Evolutionary conservation across 208 protist genomes (phyloP).

Genomic region (Herpetomonas samuelpessoai): DNA sequence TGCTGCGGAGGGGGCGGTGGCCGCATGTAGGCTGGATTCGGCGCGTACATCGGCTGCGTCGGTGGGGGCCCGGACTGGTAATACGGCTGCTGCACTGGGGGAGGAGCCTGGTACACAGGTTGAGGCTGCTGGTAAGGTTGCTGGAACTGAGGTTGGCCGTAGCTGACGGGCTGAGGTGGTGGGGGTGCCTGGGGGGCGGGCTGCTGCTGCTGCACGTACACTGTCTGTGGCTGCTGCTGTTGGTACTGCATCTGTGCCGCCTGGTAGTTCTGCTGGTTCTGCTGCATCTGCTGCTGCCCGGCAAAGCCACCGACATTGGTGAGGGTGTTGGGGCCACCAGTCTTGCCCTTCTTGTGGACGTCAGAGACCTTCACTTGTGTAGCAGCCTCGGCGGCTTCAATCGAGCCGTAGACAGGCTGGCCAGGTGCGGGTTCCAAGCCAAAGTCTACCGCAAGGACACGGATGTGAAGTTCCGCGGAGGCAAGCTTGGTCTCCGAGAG

Average conservation of each 20-base stretch:
- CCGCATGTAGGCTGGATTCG: no score
- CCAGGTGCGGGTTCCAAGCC: slow-evolving; percentile 23
- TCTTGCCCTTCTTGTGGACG: slow-evolving; percentile 8
- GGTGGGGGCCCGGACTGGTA: slow-evolving; percentile 4
- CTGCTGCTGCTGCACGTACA: slow-evolving; percentile 17
- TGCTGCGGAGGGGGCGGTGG: neutral
- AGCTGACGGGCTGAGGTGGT: slow-evolving; percentile 5
- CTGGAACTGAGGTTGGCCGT: slow-evolving; percentile 8
- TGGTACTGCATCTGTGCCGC: slow-evolving; percentile 8
- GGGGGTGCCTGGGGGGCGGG: slow-evolving; percentile 8
- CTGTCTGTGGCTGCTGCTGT: slow-evolving; percentile 10
- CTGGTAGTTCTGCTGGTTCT: slow-evolving; percentile 10
- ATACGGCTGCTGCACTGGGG: slow-evolving; percentile 2
- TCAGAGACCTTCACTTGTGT: slow-evolving; percentile 4
- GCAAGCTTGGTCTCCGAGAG: slow-evolving; percentile 36
- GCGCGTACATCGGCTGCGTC: slow-evolving; percentile 3
- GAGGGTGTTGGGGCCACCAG: slow-evolving; percentile 8
- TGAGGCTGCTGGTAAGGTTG: slow-evolving; percentile 5
- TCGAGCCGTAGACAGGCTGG: slow-evolving; percentile 10
- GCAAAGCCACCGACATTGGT: slow-evolving; percentile 5
- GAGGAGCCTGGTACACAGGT: slow-evolving; percentile 8
- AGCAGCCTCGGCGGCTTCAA: slow-evolving; percentile 16
- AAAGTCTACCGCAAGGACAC: slow-evolving; percentile 75
- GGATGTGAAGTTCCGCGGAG: slow-evolving; percentile 60
- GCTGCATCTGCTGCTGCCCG: slow-evolving; percentile 17